phyloP scores from a whole-genome alignment of 495 filamentous ascomycete genomes.

The Talaromyces stipitatus region DNA sequence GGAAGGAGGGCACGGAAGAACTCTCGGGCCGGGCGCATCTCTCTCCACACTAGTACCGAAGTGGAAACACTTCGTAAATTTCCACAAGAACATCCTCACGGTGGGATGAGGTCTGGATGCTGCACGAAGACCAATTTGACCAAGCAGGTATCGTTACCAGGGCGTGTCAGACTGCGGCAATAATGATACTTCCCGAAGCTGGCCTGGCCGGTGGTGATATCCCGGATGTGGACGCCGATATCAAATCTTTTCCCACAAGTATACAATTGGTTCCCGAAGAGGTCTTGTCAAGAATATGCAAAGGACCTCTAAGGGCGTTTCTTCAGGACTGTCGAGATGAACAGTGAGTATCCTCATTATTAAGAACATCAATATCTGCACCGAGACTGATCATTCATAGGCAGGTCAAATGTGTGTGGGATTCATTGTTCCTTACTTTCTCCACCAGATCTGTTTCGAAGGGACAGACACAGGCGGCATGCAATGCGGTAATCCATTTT shows the following conservation, averaged over 20 bases:
- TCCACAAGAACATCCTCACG: neutral
- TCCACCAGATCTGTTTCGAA: constrained; percentile 29
- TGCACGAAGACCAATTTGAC: neutral
- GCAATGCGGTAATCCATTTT: constrained; percentile 40
- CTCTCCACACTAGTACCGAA: constrained; percentile 3
- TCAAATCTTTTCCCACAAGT: constrained; percentile 29
- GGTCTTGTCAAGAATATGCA: constrained; percentile 28
- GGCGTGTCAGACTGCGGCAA: neutral
- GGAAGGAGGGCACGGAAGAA: neutral
- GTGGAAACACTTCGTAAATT: constrained; percentile 5
- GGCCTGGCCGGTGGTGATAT: neutral
- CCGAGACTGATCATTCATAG: constrained; percentile 14
- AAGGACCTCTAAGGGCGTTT: constrained; percentile 33
- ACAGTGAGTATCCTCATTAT: constrained; percentile 19
- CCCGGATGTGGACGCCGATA: constrained; percentile 10
- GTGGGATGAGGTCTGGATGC: neutral
- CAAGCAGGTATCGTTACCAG: neutral
- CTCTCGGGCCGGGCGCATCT: neutral
- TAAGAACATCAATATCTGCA: neutral
- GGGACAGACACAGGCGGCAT: constrained; percentile 33
- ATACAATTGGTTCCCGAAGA: constrained; percentile 33
- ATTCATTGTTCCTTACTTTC: constrained; percentile 29
- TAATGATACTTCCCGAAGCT: neutral
- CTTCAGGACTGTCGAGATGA: constrained; percentile 24
- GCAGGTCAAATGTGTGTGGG: constrained; percentile 30